Evolutionary conservation across 139 green algal species (phyloP).

Genomic region (Chlorella ohadii): DNA sequence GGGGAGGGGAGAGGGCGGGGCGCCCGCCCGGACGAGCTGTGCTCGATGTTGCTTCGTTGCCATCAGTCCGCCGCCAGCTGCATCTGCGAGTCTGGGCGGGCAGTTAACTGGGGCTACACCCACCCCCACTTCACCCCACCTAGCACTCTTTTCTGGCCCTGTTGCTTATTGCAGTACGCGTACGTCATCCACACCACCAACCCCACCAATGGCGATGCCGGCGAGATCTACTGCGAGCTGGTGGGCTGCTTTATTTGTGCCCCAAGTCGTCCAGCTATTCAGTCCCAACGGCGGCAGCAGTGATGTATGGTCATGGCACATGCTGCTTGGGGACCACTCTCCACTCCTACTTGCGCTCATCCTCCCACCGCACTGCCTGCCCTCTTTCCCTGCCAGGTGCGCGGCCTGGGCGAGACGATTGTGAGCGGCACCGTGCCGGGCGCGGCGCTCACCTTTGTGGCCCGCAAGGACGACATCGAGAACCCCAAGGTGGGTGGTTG

Average conservation of each 20-base stretch:
- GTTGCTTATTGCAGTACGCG: constrained; percentile 77
- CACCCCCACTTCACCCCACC: no score
- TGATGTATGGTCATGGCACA: no score
- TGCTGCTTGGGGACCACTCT: no score
- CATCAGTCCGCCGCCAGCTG: no score
- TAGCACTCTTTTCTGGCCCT: no score
- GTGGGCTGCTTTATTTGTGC: constrained; percentile 54
- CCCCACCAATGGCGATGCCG: constrained; percentile 74
- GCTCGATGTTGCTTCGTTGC: no score
- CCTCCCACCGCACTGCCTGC: background rate
- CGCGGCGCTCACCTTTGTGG: constrained; percentile 85
- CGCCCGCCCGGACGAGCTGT: no score
- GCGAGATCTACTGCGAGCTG: constrained; percentile 96
- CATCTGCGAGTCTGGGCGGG: no score
- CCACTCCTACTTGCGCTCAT: background rate
- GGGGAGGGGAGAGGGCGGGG: background rate
- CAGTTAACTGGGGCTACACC: no score
- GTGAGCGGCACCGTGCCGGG: constrained; percentile 95
- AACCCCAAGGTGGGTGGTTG: constrained; percentile 63
- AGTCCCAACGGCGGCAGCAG: no score
- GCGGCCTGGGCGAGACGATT: constrained; percentile 94
- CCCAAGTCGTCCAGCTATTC: no score
- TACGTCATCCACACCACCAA: constrained; percentile 99
- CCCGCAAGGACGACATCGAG: constrained; percentile 76
- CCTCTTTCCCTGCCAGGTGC: constrained; percentile 7